Base-by-base conservation (phyloP, 768 basidiomycete genomes). In the Rhizopogon salebrosus region DNA sequence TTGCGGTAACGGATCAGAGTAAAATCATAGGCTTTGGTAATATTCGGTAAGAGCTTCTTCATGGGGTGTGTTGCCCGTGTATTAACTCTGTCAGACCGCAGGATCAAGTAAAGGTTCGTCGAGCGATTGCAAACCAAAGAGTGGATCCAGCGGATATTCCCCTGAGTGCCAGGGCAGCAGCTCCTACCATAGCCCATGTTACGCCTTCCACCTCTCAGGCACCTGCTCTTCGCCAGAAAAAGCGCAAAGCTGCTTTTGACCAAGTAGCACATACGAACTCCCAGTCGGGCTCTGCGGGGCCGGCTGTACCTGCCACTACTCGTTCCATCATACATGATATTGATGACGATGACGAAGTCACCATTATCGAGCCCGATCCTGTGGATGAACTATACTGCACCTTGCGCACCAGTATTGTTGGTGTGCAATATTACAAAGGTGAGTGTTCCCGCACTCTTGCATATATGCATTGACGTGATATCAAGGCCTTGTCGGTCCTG, bases 401-500 rank as follows among this genome's bases (percentile, higher is more conserved):
- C 13, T 48, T 84, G 61, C 65, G 66, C 3, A 78, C 85, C 0
- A 83, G 78, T 42, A 80, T 92, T 9, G 92, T 94, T 0, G 92
- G 92, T 0, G 73, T 94, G 13, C 89, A 91, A 62, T 92, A 94
- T 61, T 94, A 94, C 62, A 73, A 73, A 63, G 87, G 87, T 81
- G 31, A 1, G 66, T 57, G 3, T 18, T 40, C 16, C 31, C 2
- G 45, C 48, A n/a, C 3, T 55, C 8, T 3, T 29, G 10, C 48
- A 48, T 29, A 4, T 35, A n/a, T 24, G n/a, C 6, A 38, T 49
- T 57, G 18, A 61, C 52, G 8, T 35, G 18, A 42, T 20, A n/a
- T 34, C 20, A 46, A 83, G 92, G 91, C 27, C 61, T 94, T 50
- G 92, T 93, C 35, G 89, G 84, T 14, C 67, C 80, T 2, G 89